Evolutionary conservation across 108 stramenopile species (phyloP), one percentile per base, ranked within the genome.

Genomic region (Licmophora abbreviata): DNA sequence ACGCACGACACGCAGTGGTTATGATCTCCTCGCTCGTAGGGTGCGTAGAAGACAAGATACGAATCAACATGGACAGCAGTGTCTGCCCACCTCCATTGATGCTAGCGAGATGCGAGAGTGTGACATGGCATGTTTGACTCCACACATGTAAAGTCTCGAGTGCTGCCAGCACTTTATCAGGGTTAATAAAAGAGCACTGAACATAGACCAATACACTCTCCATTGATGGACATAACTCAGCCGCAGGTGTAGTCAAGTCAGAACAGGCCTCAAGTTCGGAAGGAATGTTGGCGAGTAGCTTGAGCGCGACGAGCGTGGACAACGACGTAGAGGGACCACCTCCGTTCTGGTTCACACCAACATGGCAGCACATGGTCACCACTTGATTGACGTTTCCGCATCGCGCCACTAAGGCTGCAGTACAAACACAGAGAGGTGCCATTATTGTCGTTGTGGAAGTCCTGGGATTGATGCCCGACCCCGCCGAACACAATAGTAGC

Each of bases 1-100:
- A 26, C 11, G 71, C 73, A 9, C 37, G 47, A 28, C 68, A 23
- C 15, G 71, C 65, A 29, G 50, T 37, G 27, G 58, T 54, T 3
- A 75, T 47, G 0, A 47, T 41, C 6, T 58, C 15, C 36, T 63
- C 49, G 52, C 48, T 35, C 1, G 42, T 44, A 28, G 43, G 48
- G 14, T 58, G 28, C n/a, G n/a, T n/a, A n/a, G n/a, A n/a, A 28
- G 74, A 79, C 33, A 77, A 38, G 4, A 79, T 32, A 34, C 52
- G 57, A 1, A 79, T 53, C 41, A 79, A 29, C 15, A 57, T 37
- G 9, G 70, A 56, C 25, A 79, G 53, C 25, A 71, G 22, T n/a
- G 47, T 28, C 2, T 34, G 14, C 6, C 37, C 48, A 25, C 38
- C 54, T 32, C 45, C 36, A 6, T 34, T 60, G n/a, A 40, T 34